Evolutionary conservation across 768 basidiomycete species (phyloP).

Genomic region (Pulveroboletus sp.): DNA sequence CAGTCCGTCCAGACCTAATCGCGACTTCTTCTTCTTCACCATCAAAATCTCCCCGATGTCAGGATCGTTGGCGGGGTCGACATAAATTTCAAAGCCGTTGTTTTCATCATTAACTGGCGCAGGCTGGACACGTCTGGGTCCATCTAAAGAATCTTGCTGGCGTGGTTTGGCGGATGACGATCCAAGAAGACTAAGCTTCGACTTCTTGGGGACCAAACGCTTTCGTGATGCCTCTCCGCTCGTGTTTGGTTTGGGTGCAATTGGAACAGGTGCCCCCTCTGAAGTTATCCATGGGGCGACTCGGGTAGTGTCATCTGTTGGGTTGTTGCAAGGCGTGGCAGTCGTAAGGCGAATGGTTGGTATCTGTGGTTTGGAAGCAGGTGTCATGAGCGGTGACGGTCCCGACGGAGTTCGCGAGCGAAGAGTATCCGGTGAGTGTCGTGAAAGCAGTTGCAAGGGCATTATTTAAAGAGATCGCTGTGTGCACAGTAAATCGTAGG

Average conservation of each 20-base stretch:
- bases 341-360: constrained; percentile 72
- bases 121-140: constrained; percentile 47
- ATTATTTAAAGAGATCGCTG: constrained; percentile 28
- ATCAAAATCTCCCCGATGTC: constrained; percentile 69
- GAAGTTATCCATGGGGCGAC: constrained; percentile 22
- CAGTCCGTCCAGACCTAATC: constrained; percentile 55
- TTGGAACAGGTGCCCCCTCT: constrained; percentile 15
- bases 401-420: constrained; percentile 26
- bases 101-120: constrained; percentile 23
- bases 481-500: constrained; percentile 15
- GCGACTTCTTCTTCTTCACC: constrained; percentile 75
- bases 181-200: constrained; percentile 53
- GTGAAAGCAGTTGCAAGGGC: constrained; percentile 31
- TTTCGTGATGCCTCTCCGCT: constrained; percentile 31
- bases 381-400: constrained; percentile 29
- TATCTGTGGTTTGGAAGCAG: constrained; percentile 30
- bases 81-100: constrained; percentile 68
- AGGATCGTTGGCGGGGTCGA: constrained; percentile 62
- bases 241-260: constrained; percentile 27
- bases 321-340: constrained; percentile 60
- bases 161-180: constrained; percentile 28
- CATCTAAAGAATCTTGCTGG: constrained; percentile 57
- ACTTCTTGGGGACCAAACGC: constrained; percentile 71
- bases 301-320: constrained; percentile 27
- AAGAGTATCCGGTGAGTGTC: constrained; percentile 23